Evolutionary conservation across 208 protist genomes (phyloP).

Genomic region (Trypanosoma avium): DNA sequence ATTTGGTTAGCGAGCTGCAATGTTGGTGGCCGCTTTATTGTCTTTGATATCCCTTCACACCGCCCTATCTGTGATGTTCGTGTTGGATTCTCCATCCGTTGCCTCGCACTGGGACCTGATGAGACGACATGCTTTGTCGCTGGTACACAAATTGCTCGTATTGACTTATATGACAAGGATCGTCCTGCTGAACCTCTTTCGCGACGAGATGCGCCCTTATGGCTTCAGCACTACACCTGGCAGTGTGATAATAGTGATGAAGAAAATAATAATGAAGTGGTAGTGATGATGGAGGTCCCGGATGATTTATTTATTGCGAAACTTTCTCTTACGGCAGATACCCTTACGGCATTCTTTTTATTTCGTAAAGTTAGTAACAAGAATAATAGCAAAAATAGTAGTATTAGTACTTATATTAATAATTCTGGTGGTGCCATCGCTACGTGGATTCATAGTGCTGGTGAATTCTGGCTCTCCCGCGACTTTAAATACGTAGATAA

Average conservation of each 20-base stretch:
- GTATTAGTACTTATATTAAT: too few relatives aligned
- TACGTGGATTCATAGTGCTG: conserved; percentile 16
- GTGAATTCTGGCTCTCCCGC: conserved; percentile 24
- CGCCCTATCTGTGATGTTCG: conserved; percentile 28
- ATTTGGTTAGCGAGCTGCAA: conserved; percentile 29
- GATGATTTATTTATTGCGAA: conserved; percentile 19
- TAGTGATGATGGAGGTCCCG: conserved; percentile 1
- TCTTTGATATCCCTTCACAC: conserved; percentile 34
- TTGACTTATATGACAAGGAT: conserved; percentile 48
- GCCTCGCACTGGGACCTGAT: conserved; percentile 53
- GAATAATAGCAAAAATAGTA: too few relatives aligned
- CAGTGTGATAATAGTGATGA: neutral
- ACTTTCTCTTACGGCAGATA: neutral
- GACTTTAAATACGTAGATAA: conserved; percentile 15
- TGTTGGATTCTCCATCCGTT: conserved; percentile 48
- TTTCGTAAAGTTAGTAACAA: too few relatives aligned
- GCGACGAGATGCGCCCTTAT: conserved; percentile 12
- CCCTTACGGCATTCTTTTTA: conserved; percentile 9
- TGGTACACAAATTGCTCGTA: conserved; percentile 38
- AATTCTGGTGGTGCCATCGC: neutral
- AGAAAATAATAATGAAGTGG: neutral
- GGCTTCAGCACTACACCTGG: conserved; percentile 26
- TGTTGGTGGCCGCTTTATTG: conserved; percentile 30
- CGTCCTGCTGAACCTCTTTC: conserved; percentile 18
- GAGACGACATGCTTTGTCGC: conserved; percentile 68